A percentile compares a stretch with the other conserved stretches of the same genome.
These are phyloP conservation scores for Tagetes patula DNA, from an alignment of 129 eudicot species.

Conservation along the genomic window DNA sequence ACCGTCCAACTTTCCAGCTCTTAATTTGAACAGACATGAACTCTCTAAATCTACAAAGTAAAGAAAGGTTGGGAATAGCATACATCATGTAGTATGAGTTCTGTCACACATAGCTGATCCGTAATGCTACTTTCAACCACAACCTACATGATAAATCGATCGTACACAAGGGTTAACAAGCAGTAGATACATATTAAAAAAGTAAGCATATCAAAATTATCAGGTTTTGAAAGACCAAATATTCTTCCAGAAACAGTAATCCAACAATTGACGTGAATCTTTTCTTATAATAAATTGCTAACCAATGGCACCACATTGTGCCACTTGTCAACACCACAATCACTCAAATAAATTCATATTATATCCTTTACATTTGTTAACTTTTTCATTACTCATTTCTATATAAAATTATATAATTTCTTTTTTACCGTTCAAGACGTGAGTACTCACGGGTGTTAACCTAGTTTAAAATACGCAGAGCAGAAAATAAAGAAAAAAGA, in stretches of 20 bases:
- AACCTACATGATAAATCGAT: conserved; percentile 52
- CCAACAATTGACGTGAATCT: not conserved
- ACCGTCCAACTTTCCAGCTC: not conserved
- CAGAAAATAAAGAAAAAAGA: not conserved
- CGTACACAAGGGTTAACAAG: not conserved
- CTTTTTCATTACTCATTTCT: too few relatives aligned
- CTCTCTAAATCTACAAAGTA: not conserved
- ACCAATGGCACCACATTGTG: too few relatives aligned
- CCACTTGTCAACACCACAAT: too few relatives aligned
- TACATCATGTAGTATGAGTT: conserved; percentile 83
- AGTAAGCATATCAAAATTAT: conserved; percentile 11
- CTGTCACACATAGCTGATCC: conserved; percentile 75
- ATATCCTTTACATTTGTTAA: too few relatives aligned
- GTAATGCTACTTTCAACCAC: conserved; percentile 78
- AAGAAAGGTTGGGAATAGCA: conserved; percentile 35
- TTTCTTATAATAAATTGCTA: too few relatives aligned
- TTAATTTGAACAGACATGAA: not conserved
- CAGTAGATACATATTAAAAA: not conserved
- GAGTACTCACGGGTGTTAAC: too few relatives aligned
- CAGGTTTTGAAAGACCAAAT: not conserved
- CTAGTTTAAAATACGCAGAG: not conserved
- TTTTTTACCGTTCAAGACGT: too few relatives aligned
- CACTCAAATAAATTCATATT: too few relatives aligned
- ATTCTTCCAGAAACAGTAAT: conserved; percentile 11
- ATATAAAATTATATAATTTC: too few relatives aligned